A percentile compares a stretch with the other conserved stretches of the same genome.
These are phyloP conservation scores for Heterobasidion occidentale DNA, from an alignment of 1,284 basidiomycete genomes.

Conservation along the genomic window DNA sequence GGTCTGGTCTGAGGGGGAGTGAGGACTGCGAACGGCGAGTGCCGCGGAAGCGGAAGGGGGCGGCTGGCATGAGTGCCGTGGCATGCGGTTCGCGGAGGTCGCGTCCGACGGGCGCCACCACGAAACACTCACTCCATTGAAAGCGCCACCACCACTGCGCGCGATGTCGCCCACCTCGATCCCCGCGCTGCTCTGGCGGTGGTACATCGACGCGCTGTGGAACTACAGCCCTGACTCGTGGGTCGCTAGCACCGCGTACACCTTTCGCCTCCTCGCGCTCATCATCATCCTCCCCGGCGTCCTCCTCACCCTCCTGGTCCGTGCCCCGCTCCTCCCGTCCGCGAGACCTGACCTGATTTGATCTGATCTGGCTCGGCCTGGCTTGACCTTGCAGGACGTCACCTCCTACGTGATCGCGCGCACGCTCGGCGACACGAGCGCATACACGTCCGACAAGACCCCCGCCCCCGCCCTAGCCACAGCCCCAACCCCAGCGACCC, in stretches of 20 bases:
- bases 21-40: neutral
- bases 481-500: neutral
- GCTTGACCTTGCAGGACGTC: conserved; percentile 56
- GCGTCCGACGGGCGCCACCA: neutral
- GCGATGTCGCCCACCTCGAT: conserved; percentile 1
- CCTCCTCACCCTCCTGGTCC: conserved; percentile 57
- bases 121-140: neutral
- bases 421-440: conserved; percentile 51
- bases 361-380: too few relatives aligned
- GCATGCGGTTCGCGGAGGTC: neutral
- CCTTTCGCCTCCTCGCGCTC: conserved; percentile 57
- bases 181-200: conserved; percentile 40
- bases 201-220: conserved; percentile 57
- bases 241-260: conserved; percentile 60
- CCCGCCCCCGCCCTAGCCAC: neutral
- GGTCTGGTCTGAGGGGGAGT: neutral
- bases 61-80: too few relatives aligned
- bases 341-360: too few relatives aligned
- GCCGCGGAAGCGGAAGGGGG: neutral
- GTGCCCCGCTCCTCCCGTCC: too few relatives aligned
- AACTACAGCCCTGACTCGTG: conserved; percentile 52
- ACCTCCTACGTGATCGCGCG: conserved; percentile 77
- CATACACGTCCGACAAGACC: conserved; percentile 10
- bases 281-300: conserved; percentile 55
- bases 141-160: too few relatives aligned